These are phyloP conservation scores for Rhizodiscina lignyota DNA, from an alignment of 495 filamentous ascomycete genomes.

Conservation along the genomic window DNA sequence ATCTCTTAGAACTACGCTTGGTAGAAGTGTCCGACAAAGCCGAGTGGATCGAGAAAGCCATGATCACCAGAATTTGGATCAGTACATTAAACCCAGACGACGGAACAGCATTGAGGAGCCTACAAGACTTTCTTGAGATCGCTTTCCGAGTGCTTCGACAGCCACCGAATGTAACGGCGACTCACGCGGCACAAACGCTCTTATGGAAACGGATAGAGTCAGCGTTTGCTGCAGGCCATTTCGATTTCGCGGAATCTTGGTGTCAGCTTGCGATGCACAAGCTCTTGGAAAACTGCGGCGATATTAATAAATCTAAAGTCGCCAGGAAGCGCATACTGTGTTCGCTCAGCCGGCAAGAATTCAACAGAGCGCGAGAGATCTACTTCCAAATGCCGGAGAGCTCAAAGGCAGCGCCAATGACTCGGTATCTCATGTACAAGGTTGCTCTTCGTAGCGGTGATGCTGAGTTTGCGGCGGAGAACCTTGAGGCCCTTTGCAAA, in stretches of 20 bases:
- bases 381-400: constrained; percentile 43
- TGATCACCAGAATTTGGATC: constrained; percentile 47
- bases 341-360: constrained; percentile 37
- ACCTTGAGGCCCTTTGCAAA: constrained; percentile 35
- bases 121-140: constrained; percentile 24
- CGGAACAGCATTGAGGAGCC: constrained; percentile 11
- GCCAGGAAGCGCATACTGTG: constrained; percentile 57
- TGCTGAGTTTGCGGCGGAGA: constrained; percentile 35
- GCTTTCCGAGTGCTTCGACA: constrained; percentile 19
- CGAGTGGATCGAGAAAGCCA: constrained; percentile 44
- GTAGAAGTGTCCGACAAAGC: constrained; percentile 24
- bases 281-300: constrained; percentile 46
- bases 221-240: constrained; percentile 32
- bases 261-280: constrained; percentile 50
- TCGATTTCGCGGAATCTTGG: constrained; percentile 47
- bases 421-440: constrained; percentile 60
- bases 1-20: constrained; percentile 35
- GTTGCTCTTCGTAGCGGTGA: constrained; percentile 45
- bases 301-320: constrained; percentile 47
- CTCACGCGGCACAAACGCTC: constrained; percentile 48
- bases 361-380: constrained; percentile 32
- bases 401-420: constrained; percentile 40
- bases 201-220: constrained; percentile 61
- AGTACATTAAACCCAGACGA: constrained; percentile 21
- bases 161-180: constrained; percentile 33